phyloP scores from a whole-genome alignment of 345 rosid species.

The Salix purpurea region DNA sequence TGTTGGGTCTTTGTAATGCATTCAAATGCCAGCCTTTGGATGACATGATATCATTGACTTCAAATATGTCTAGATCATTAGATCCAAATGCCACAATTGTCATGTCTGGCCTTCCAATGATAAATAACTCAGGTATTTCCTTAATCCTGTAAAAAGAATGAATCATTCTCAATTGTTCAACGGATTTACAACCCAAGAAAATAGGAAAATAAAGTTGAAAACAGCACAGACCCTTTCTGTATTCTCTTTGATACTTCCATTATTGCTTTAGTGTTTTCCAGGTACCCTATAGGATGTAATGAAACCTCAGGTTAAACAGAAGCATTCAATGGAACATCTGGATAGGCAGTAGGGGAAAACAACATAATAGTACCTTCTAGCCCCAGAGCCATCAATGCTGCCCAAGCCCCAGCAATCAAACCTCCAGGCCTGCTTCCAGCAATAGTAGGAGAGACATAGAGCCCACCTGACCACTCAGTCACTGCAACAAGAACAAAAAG shows the following conservation, averaged over 20 bases:
- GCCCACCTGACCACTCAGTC: constrained; percentile 96
- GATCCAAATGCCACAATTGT: constrained; percentile 87
- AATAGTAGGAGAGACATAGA: constrained; percentile 80
- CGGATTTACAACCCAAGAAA: constrained; percentile 1
- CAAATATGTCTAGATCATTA: constrained; percentile 62
- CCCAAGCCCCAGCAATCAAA: constrained; percentile 94
- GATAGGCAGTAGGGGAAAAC: constrained; percentile 7
- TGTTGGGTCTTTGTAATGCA: constrained; percentile 88
- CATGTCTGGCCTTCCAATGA: constrained; percentile 87
- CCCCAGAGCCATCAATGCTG: constrained; percentile 85
- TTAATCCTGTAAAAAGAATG: constrained; percentile 44
- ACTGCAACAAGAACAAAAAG: constrained; percentile 42
- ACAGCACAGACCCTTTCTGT: constrained; percentile 52
- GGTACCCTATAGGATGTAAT: constrained; percentile 48
- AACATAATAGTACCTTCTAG: constrained; percentile 50
- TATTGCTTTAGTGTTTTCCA: constrained; percentile 62
- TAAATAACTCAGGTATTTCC: constrained; percentile 63
- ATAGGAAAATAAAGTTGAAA: not conserved
- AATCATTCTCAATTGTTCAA: not conserved
- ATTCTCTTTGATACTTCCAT: constrained; percentile 79
- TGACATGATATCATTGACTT: constrained; percentile 83
- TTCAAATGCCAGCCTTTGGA: constrained; percentile 95
- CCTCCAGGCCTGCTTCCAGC: constrained; percentile 97
- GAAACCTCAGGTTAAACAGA: constrained; percentile 17
- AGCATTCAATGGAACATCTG: constrained; percentile 5